phyloP scores from a whole-genome alignment of 140 eudicot genomes.

The Oenanthe javanica region DNA sequence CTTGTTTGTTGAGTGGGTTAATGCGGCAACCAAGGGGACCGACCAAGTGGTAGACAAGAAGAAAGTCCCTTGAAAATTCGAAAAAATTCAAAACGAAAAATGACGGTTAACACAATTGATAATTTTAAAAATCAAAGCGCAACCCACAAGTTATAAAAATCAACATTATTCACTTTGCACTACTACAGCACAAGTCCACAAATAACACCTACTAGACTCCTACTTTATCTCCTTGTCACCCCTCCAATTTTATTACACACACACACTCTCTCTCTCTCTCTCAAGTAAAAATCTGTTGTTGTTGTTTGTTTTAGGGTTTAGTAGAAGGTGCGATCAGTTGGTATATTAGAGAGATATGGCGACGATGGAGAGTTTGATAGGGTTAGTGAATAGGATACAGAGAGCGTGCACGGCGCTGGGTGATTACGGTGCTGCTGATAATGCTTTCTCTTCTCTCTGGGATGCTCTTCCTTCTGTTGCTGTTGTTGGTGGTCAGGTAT shows the following conservation, averaged over 20 bases:
- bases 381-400: constrained; percentile 75
- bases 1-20: too few relatives aligned
- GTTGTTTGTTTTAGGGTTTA: background rate
- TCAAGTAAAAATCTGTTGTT: too few relatives aligned
- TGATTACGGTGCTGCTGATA: constrained; percentile 69
- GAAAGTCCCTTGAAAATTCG: background rate
- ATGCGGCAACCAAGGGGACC: too few relatives aligned
- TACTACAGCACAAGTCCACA: too few relatives aligned
- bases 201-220: too few relatives aligned
- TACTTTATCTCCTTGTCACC: too few relatives aligned
- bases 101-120: background rate
- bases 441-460: constrained; percentile 77
- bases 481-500: constrained; percentile 92
- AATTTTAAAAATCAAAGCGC: background rate
- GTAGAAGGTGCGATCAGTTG: background rate
- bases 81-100: background rate
- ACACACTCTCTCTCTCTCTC: too few relatives aligned
- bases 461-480: constrained; percentile 95
- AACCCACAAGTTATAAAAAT: too few relatives aligned
- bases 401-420: constrained; percentile 81
- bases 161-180: too few relatives aligned
- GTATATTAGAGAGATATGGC: constrained; percentile 17
- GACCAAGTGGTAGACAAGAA: too few relatives aligned
- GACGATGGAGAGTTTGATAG: constrained; percentile 87
- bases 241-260: too few relatives aligned